phyloP scores from a whole-genome alignment of 495 filamentous ascomycete species.

The Cercophora scortea region DNA sequence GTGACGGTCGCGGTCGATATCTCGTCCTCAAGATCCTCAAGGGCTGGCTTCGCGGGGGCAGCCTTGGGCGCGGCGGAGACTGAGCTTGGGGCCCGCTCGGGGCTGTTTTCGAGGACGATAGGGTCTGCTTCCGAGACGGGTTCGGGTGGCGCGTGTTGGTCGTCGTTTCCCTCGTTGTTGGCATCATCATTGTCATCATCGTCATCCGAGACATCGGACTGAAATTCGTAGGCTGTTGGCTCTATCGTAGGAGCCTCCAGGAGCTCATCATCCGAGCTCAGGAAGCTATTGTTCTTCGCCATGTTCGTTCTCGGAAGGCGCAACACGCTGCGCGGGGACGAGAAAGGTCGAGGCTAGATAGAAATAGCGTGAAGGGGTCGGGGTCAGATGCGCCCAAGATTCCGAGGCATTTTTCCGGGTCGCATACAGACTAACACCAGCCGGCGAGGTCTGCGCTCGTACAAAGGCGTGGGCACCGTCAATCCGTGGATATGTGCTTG shows the following conservation, averaged over 20 bases:
- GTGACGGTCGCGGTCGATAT: too few species aligned
- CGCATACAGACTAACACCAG: neutral
- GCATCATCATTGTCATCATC: constrained; percentile 7
- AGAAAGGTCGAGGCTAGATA: too few species aligned
- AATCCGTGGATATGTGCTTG: neutral
- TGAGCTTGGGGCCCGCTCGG: too few species aligned
- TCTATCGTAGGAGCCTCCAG: neutral
- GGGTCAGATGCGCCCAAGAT: neutral
- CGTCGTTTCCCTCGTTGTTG: neutral
- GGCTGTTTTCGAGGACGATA: too few species aligned
- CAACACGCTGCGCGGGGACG: neutral
- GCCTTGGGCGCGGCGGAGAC: too few species aligned
- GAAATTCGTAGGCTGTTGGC: constrained; percentile 11
- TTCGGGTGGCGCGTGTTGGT: too few species aligned
- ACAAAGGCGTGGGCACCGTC: neutral
- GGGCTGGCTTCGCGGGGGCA: too few species aligned
- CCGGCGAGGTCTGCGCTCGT: neutral
- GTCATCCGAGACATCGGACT: constrained; percentile 18
- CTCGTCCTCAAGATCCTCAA: too few species aligned
- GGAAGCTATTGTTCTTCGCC: constrained; percentile 1
- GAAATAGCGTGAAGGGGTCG: neutral
- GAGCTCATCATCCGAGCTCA: constrained; percentile 18
- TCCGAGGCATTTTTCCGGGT: neutral
- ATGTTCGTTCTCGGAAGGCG: constrained; percentile 1
- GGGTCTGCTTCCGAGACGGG: too few species aligned